Evolutionary conservation across 495 filamentous ascomycete species (phyloP).

Genomic region (Cladorrhinum samala): DNA sequence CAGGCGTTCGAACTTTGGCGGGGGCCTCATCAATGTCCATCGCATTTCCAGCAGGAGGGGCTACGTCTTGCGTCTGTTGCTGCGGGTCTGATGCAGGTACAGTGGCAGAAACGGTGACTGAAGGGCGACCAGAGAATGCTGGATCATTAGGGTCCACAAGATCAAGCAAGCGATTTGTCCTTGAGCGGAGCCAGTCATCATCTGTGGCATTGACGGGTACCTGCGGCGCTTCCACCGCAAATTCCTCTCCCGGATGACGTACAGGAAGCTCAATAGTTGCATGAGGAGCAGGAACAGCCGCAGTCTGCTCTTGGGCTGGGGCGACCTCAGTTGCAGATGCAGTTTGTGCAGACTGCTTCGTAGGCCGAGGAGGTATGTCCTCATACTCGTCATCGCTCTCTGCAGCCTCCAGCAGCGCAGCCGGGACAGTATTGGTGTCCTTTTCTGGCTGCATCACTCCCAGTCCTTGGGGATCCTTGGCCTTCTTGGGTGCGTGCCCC

Average conservation of each 20-base stretch:
- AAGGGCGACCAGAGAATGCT: constrained; percentile 18
- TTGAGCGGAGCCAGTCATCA: constrained; percentile 86
- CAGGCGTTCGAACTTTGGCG: constrained; percentile 23
- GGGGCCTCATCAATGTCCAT: constrained; percentile 16
- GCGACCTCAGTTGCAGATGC: neutral
- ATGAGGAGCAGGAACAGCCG: constrained; percentile 3
- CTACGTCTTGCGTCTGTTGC: constrained; percentile 17
- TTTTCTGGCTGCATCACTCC: constrained; percentile 8
- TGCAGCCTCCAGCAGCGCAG: constrained; percentile 41
- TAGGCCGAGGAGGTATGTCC: constrained; percentile 36
- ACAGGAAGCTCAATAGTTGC: neutral
- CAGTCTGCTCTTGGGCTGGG: constrained; percentile 9
- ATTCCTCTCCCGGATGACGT: constrained; percentile 8
- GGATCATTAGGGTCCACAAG: constrained; percentile 58
- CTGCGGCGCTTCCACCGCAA: constrained; percentile 9
- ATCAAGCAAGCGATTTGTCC: constrained; percentile 85
- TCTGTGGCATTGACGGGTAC: constrained; percentile 51
- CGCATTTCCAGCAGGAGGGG: constrained; percentile 21
- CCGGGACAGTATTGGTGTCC: constrained; percentile 34
- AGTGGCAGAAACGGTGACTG: constrained; percentile 5
- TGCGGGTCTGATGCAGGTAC: constrained; percentile 17
- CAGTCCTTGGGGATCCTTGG: constrained; percentile 16
- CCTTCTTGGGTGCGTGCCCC: constrained; percentile 38
- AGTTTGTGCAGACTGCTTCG: constrained; percentile 31
- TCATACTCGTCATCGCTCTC: constrained; percentile 66